Conservation (phyloP, 495 filamentous ascomycete species). For the Penicillium arizonense region DNA sequence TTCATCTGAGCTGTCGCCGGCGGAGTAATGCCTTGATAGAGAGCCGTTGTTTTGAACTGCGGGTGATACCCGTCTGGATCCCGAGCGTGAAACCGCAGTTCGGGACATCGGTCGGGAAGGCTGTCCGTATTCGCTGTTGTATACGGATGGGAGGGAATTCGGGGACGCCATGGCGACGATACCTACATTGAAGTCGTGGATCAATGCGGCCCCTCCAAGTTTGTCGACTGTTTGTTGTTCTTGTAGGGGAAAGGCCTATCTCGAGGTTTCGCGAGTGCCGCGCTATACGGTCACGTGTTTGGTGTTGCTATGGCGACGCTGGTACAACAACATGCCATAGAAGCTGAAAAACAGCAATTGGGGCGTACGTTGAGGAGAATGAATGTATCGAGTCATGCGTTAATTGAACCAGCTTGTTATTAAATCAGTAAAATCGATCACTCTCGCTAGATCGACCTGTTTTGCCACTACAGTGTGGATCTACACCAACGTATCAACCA, state of each 20-base stretch:
- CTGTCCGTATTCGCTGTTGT: constrained; percentile 37
- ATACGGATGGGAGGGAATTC: constrained; percentile 36
- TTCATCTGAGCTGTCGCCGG: constrained; percentile 74
- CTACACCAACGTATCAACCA: too few species aligned
- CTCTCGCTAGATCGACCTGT: too few species aligned
- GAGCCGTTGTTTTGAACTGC: constrained; percentile 28
- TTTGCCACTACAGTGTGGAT: too few species aligned
- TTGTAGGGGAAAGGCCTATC: constrained; percentile 10
- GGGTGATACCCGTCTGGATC: constrained; percentile 42
- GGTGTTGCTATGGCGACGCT: constrained; percentile 20
- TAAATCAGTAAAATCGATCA: too few species aligned
- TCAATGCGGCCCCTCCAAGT: constrained; percentile 28
- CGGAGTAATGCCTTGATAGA: constrained; percentile 35
- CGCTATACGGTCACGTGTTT: constrained; percentile 19
- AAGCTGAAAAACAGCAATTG: neutral
- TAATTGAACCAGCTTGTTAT: too few species aligned
- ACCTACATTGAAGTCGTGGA: constrained; percentile 34
- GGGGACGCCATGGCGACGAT: constrained; percentile 38
- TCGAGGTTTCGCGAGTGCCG: constrained; percentile 22
- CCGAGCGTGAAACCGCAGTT: constrained; percentile 39
- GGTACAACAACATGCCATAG: constrained; percentile 16
- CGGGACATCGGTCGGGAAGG: constrained; percentile 40
- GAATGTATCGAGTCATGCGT: neutral
- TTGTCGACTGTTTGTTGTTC: constrained; percentile 30
- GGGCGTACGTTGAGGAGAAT: neutral